Percentiles rank a stretch among this genome's conserved stretches.
Evolutionary conservation across 129 eudicot genomes (phyloP).

Genomic region (Pittosporum tobira): DNA sequence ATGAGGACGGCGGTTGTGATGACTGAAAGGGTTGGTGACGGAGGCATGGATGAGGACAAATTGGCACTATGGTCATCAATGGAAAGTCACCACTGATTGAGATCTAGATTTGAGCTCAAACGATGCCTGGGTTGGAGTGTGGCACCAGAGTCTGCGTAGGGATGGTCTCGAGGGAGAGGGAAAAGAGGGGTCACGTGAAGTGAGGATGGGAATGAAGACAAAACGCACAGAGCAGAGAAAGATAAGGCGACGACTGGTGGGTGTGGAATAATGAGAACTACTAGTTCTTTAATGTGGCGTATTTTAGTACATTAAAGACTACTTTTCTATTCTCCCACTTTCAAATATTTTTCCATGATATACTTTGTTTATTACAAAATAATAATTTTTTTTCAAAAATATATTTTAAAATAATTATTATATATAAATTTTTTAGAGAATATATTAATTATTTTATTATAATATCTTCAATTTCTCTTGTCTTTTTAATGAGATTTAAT

Average conservation of each 20-base stretch:
- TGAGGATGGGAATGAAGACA: conserved; percentile 42
- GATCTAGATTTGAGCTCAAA: conserved; percentile 15
- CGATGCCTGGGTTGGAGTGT: conserved; percentile 21
- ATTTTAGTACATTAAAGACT: too few relatives aligned
- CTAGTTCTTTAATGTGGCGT: too few relatives aligned
- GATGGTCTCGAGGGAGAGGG: conserved; percentile 16
- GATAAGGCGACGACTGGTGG: conserved; percentile 3
- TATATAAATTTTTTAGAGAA: too few relatives aligned
- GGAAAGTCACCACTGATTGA: not conserved
- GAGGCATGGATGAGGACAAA: conserved; percentile 5
- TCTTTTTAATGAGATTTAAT: too few relatives aligned
- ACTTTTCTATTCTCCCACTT: too few relatives aligned
- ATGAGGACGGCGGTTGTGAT: conserved; percentile 20
- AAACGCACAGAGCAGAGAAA: conserved; percentile 31
- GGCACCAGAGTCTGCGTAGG: conserved; percentile 2
- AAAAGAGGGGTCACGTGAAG: conserved; percentile 53
- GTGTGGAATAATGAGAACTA: not conserved
- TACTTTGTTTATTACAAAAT: too few relatives aligned
- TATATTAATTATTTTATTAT: too few relatives aligned
- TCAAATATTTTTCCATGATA: too few relatives aligned
- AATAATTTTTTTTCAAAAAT: too few relatives aligned
- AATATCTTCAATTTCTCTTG: too few relatives aligned
- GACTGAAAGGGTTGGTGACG: conserved; percentile 9
- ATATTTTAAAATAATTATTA: too few relatives aligned
- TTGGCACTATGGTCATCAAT: not conserved